Base-by-base conservation (phyloP, 495 filamentous ascomycete species). In the Cryomyces minteri region DNA sequence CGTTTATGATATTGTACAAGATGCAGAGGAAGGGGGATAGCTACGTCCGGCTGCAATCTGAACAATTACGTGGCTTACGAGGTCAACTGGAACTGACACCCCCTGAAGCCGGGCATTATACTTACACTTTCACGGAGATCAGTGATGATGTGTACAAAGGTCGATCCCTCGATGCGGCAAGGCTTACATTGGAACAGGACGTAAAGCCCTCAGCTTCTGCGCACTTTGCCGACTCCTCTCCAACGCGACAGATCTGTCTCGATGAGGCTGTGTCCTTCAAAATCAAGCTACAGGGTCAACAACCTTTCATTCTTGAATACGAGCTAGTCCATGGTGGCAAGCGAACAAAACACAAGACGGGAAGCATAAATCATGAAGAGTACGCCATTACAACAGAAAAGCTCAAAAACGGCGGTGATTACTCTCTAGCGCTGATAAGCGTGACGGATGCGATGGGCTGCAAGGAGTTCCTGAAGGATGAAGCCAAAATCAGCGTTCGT, bases 141-240 rank as follows among this genome's bases (percentile, higher is more conserved):
- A 73, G 75, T 47, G 90, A 98, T 57, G 70, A 67, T 46, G 74
- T 95, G 28, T 95, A 98, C 62, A 69, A 69, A 38, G 67, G 69
- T 31, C 72, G 72, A 43, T 61, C 65, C 36, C 62, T 84, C 6
- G 59, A 66, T 4, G 51, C 59, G 8, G 55, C 64, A 18, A 63
- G 71, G 36, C 66, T 74, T 39, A 57, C 67, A n/a, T 59, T 95
- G 25, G 80, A 93, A 57, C 88, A 94, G 61, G 77, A 84, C 50
- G 87, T 98, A 53, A 94, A 88, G 60, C 90, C 90, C 4, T 77
- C 85, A 10, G 88, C 88, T 5, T 81, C 77, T 10, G 90, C 90
- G 12, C 63, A 68, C 30, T 82, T 96, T 52, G 54, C 76, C 39
- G 66, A 74, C 14, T 62, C 68, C 9, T 59, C 64, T 3, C 59